Base-by-base conservation (phyloP, 345 rosid species). In the Punica granatum region DNA sequence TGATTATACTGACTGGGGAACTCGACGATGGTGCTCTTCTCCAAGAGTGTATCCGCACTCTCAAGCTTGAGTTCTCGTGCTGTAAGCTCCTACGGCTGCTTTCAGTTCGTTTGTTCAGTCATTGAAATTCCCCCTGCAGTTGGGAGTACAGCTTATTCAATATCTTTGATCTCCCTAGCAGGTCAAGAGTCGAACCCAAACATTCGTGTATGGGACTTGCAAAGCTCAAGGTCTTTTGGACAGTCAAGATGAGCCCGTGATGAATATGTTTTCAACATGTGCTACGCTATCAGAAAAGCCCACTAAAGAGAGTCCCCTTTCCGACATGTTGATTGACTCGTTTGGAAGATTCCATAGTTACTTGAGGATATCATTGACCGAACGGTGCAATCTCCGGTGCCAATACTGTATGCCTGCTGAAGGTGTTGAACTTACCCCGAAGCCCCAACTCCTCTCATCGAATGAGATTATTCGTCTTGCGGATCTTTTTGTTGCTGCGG, bases 401-500 rank as follows among this genome's bases (percentile, higher is more conserved):
- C 97, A 88, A 53, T 94, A 94, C 59, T 94, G 97, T 76, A 91
- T 91, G 99, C 97, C 97, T 0, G 73, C 88, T 18, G 99, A 91
- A 65, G 99, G 99, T 6, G 92, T 85, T 67, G 92, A 89, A 42
- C 96, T 94, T 60, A 86, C 95, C 70, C 88, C 95, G 16, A 70
- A 59, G 25, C 82, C 99, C 37, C 82, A 82, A 53, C 72, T 94
- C 68, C 81, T 94, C 11, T 80, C 88, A 0, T 81, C 62, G 60
- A 62, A 77, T 37, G 97, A 94, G 89, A 85, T 91, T 60, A 69
- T 91, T 66, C 85, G 78, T 63, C 72, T 94, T 73, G 92, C 95
- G 53, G 49, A 75, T 74, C 86, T 94, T 25, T 94, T 91, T 68
- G 97, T 91, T 30, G 69, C 80, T 69, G 84, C 96, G 48, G 99